Percentiles rank a stretch among this genome's conserved stretches.
These are phyloP conservation scores for Mrakia gelida DNA, from an alignment of 768 basidiomycete species.

Conservation along the genomic window DNA sequence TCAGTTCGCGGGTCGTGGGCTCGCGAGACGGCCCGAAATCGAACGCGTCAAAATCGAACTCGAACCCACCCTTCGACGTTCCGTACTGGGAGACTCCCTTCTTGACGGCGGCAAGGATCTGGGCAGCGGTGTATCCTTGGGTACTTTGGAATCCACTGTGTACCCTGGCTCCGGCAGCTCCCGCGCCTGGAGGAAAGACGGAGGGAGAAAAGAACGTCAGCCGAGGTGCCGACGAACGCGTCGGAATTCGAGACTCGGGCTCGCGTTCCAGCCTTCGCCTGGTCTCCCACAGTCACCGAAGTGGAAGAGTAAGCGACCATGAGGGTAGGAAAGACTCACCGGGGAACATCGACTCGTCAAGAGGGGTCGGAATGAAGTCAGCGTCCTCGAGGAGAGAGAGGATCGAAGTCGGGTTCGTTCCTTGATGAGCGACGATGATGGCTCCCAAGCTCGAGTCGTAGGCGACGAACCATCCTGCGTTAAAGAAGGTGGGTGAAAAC, in stretches of 20 bases:
- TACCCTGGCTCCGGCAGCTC: neutral
- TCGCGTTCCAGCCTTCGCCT: too few species aligned
- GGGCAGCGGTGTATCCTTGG: neutral
- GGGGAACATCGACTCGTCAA: neutral
- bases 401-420: neutral
- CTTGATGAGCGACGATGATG: slow-evolving; percentile 5
- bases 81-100: neutral
- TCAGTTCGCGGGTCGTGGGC: neutral
- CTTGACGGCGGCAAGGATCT: neutral
- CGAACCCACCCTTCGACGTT: neutral
- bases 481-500: too few species aligned
- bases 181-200: neutral
- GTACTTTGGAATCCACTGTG: slow-evolving; percentile 9
- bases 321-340: neutral
- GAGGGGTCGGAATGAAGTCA: neutral
- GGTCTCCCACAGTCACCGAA: too few species aligned
- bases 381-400: slow-evolving; percentile 11
- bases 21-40: too few species aligned
- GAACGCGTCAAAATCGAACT: neutral
- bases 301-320: too few species aligned
- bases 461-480: neutral
- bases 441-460: neutral
- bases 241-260: neutral
- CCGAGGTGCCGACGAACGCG: neutral
- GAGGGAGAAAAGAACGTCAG: neutral